Percentiles rank a stretch among this genome's conserved stretches.
Conservation (phyloP, 495 filamentous ascomycete genomes). For the Penicillium steckii region DNA sequence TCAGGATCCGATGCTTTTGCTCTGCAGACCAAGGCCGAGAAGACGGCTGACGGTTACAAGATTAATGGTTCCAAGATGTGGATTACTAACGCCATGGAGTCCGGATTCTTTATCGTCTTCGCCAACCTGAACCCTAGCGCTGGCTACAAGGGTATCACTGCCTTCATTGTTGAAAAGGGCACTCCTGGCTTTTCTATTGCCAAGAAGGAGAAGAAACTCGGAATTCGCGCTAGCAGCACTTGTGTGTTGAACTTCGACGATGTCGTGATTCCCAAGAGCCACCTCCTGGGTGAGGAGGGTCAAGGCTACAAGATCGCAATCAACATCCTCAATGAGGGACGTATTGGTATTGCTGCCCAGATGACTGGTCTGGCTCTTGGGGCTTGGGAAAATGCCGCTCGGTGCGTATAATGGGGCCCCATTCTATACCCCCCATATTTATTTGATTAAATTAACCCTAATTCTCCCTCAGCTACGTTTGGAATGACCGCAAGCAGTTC, state of each 20-base stretch:
- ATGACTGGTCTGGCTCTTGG: constrained; percentile 97
- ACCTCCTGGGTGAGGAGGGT: constrained; percentile 83
- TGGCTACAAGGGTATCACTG: constrained; percentile 94
- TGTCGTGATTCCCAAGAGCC: constrained; percentile 82
- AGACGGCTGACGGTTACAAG: constrained; percentile 75
- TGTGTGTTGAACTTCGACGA: constrained; percentile 98
- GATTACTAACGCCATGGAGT: constrained; percentile 97
- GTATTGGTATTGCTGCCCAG: constrained; percentile 96
- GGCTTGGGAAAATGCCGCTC: constrained; percentile 92
- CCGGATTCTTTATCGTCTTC: constrained; percentile 95
- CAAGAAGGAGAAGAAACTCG: constrained; percentile 99
- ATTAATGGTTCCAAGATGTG: constrained; percentile 97
- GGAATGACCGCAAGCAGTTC: constrained; percentile 98
- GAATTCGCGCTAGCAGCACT: constrained; percentile 91
- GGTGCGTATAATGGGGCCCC: constrained; percentile 44
- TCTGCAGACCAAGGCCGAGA: constrained; percentile 79
- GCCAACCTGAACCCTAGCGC: constrained; percentile 87
- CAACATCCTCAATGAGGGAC: constrained; percentile 90
- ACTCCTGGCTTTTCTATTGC: constrained; percentile 89
- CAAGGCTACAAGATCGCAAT: constrained; percentile 99
- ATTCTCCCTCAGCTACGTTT: constrained; percentile 61
- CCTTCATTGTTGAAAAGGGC: constrained; percentile 91
- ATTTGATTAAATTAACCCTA: background rate
- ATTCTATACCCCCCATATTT: too few relatives aligned
- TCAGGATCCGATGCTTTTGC: constrained; percentile 97